Evolutionary conservation across 31 red algal species (phyloP), one percentile per base, ranked within the genome.

Genomic region (Endocladia muricata): DNA sequence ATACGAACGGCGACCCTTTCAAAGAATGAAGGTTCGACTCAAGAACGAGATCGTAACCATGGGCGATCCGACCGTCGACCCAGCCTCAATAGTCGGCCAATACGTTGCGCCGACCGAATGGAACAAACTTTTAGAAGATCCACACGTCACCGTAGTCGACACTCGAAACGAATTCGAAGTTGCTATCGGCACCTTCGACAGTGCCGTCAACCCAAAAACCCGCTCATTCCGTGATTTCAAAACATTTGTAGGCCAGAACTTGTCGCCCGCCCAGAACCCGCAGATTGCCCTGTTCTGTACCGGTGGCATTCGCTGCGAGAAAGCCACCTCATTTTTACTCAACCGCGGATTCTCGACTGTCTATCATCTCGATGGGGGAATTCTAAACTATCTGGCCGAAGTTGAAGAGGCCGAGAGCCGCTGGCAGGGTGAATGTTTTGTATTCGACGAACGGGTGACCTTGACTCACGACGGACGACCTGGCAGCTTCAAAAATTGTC

Each of bases 341-440:
- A 30, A 30, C 9, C 15, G 28, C 8, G 59, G 59, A 8, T 63
- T 63, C 19, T 11, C 11, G 33, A 28, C 15, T 8, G 66, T 71
- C 17, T 49, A n/a, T 41, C 66, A 71, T 15, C 35, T 71, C 33
- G 35, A 71, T 8, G 66, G 66, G 34, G 66, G 66, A 23, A 71
- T 71, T 71, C 35, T 71, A 8, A 71, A 71, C 7, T 71, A 71
- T 37, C 28, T 71, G 8, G 66, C 42, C 11, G 26, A 71, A 7
- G 59, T 63, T 11, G 15, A 11, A 25, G 59, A 63, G 23, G 59
- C 9, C 13, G 59, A 63, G 59, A 63, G 59, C 26, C 17, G 13
- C n/a, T 63, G 59, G 59, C 15, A 63, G 28, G 59, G 59, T 11
- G 59, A 63, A 30, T 63, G 59, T 26, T 63, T 63, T 30, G 59